A percentile compares a stretch with the other conserved stretches of the same genome.
phyloP scores from a whole-genome alignment of 805 yeast genomes.

The Brettanomyces bruxellensis region DNA sequence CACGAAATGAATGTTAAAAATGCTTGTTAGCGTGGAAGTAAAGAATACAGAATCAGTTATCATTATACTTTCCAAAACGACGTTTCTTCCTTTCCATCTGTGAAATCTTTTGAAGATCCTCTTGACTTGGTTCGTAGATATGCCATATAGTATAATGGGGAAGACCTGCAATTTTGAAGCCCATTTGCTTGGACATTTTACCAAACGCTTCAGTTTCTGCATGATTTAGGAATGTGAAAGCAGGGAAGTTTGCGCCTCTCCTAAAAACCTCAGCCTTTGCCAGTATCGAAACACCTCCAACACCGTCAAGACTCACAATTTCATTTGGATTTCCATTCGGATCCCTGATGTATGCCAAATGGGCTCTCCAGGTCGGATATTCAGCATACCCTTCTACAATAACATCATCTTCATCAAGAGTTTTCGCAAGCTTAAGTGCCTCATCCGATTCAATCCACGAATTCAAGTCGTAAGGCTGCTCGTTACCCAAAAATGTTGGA shows the following conservation, averaged over 20 bases:
- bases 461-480: conserved; percentile 93
- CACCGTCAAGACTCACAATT: conserved; percentile 69
- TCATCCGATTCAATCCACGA: conserved; percentile 90
- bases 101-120: conserved; percentile 65
- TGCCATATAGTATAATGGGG: conserved; percentile 92
- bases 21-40: too few species aligned
- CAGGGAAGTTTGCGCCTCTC: conserved; percentile 77
- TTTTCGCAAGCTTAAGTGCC: conserved; percentile 57
- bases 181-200: conserved; percentile 70
- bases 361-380: conserved; percentile 80
- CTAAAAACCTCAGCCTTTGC: conserved; percentile 69
- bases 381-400: conserved; percentile 86
- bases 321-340: conserved; percentile 52
- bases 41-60: too few species aligned
- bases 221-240: conserved; percentile 74
- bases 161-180: conserved; percentile 75
- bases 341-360: conserved; percentile 64
- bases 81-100: conserved; percentile 59
- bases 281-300: conserved; percentile 78
- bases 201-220: conserved; percentile 89
- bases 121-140: conserved; percentile 82
- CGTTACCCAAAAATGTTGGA: conserved; percentile 82
- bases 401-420: conserved; percentile 69
- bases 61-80: conserved; percentile 12
- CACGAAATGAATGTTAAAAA: too few species aligned